Conservation (phyloP, 495 filamentous ascomycete species). For the Rusavskia elegans region DNA sequence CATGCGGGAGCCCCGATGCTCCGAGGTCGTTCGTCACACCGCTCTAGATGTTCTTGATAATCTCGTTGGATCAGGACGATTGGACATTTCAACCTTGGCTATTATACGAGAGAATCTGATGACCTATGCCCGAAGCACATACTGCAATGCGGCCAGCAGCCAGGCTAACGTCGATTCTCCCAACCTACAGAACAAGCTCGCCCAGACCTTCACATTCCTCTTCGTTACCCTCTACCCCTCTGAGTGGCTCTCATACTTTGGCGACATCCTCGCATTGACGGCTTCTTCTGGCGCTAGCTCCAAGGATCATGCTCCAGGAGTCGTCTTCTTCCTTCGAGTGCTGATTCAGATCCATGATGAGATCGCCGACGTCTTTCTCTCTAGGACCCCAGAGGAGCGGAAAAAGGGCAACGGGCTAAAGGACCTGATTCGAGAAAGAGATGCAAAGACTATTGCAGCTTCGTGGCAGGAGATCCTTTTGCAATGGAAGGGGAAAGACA, state of each 20-base stretch:
- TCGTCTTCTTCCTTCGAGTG: conserved; percentile 77
- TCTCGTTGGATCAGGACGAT: conserved; percentile 57
- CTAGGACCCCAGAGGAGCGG: conserved; percentile 54
- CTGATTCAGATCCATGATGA: conserved; percentile 87
- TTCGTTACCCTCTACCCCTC: conserved; percentile 72
- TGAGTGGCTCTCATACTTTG: conserved; percentile 75
- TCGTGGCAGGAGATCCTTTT: conserved; percentile 87
- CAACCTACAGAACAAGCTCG: conserved; percentile 88
- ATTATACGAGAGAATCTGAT: conserved; percentile 64
- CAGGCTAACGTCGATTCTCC: conserved; percentile 35
- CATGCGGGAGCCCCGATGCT: conserved; percentile 56
- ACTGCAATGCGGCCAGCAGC: conserved; percentile 37
- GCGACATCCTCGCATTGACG: conserved; percentile 65
- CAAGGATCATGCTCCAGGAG: conserved; percentile 55
- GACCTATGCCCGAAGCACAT: conserved; percentile 58
- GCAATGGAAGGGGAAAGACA: conserved; percentile 59
- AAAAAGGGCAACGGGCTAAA: conserved; percentile 73
- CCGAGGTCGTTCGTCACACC: conserved; percentile 73
- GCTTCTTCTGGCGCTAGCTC: conserved; percentile 30
- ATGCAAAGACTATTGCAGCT: conserved; percentile 67
- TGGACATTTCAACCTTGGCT: conserved; percentile 49
- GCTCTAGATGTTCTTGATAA: conserved; percentile 86
- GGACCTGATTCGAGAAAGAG: conserved; percentile 67
- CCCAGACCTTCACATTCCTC: conserved; percentile 83
- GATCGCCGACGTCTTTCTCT: conserved; percentile 82